Evolutionary conservation across 257 asterid species (phyloP), one percentile per base, ranked within the genome.

Genomic region (Solanum boliviense): DNA sequence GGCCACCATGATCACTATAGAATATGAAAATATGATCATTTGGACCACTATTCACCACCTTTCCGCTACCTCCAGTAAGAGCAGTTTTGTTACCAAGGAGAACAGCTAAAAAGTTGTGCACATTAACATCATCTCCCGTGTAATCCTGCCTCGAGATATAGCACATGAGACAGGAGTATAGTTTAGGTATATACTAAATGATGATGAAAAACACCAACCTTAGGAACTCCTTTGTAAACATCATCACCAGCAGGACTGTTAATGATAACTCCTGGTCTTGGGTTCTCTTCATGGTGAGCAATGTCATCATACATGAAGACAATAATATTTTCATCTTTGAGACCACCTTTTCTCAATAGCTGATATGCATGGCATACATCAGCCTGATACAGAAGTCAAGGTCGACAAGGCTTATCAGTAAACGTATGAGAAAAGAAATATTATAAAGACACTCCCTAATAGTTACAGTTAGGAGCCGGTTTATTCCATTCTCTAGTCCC

Each of bases 361-460:
- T 96, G 99, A 91, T 95, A 96, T 13, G 98, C 98, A 87, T 96
- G 99, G 87, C 98, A 96, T 23, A 95, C 93, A 90, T 96, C 99
- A 56, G 99, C 99, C 98, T 96, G 78, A 48, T 23, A 86, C 74
- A 86, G 83, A 92, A 44, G 76, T 31, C 70, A 82, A 48, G 44
- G 31, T 82, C 13, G 86, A 48, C 70, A 48, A 82, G 29, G 86
- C 41, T 81, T 81, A 31, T 48, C 36, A 82, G 70, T 31, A 48
- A 82, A 18, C 7, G 6, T 52, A 48, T 81, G 41, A 48, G n/a
- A 46, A 46, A 73, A 74, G 52, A 21, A 31, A 31, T 9, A 82
- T 11, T 82, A 81, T 48, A 32, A 1, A 48, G 56, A 48, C 44
- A 29, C 44, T 29, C 70, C 86, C 23, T 9, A 82, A 44, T 18